Base-by-base conservation (phyloP, 202 grass and related monocot genomes). In the Miscanthus sacchariflorus region DNA sequence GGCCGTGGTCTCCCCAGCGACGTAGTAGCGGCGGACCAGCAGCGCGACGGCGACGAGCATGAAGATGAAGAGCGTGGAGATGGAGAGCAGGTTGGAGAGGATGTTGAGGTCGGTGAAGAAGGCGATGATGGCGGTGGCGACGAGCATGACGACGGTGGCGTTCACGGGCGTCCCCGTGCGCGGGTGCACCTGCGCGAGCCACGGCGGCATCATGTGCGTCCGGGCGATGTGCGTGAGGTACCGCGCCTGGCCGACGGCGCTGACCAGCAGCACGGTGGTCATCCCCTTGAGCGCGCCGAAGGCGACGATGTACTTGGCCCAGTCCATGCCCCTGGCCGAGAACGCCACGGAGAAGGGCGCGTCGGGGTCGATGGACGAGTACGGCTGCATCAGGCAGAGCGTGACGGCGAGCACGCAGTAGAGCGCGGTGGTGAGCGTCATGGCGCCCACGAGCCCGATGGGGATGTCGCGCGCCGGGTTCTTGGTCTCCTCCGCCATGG, bases 41-140 rank as follows among this genome's bases (percentile, higher is more conserved):
- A 98, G 92, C 35, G 93, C 89, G 4, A 98, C 76, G 40, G 93
- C 89, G 43, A 98, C 96, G 58, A 98, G 90, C 96, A 91, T 95
- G 92, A 98, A 98, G 71, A 98, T 95, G 87, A 98, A 98, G 78
- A 98, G 90, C 44, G 96, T 98, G 85, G 96, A 95, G 79, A 98
- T 95, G 86, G 96, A 98, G 15, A 98, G 88, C 4, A 95, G 96
- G 85, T 90, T 87, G 65, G 90, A 78, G 38, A 98, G 92, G 81
- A 98, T 83, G 67, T 0, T 0, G 85, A 98, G 93, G 58, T 90
- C 43, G 68, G 92, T 95, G 90, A 95, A 98, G 88, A 95, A 87
- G n/a, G 96, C 93, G 67, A 98, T 92, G 71, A 93, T 33, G 48
- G 93, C 92, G 3, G 93, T 98, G 83, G 92, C 96, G 13, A 82